Base-by-base conservation (phyloP, 129 eudicot species). In the Flaveria linearis region DNA sequence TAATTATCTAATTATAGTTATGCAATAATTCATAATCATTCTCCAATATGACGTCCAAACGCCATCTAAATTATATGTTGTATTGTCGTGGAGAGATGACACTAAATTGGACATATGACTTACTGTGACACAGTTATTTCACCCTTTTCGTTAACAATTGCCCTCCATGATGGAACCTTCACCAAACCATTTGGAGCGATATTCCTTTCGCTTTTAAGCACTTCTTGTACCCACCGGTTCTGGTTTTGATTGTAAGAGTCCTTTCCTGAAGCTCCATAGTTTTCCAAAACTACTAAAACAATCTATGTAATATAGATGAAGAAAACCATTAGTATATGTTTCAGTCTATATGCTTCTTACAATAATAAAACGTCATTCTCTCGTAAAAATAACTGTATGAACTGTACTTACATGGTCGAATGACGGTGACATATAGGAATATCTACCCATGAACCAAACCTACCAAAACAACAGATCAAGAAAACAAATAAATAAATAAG, bases 381-480 rank as follows among this genome's bases (percentile, higher is more conserved):
- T 52, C 77, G 3, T 3, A 45, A 46, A 45, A 30, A 0, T 17
- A 18, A 3, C 18, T 61, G 63, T 26, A 42, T 16, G 58, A 57
- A 78, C 17, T 67, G 53, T 67, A 81, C 91, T 87, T 83, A 89
- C 96, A 76, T 81, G 81, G 57, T 85, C 96, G 51, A 87, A 84
- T 75, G 83, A 91, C 0, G 91, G 72, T 78, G 96, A 86, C 85
- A 84, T 83, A 73, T 89, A 87, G 26, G 89, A 86, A 68, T 80
- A 85, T 81, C 84, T 84, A 42, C 96, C 91, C 91, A 87, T 89
- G 86, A 87, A 89, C 89, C 91, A 89, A 68, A 89, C 88, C 96
- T 89, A 84, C 50, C 33, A 73, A 77, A 41, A 51, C 46, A 73
- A 7, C 57, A 75, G 15, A 23, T 22, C 66, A 64, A 4, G 18